Base-by-base conservation (phyloP, 2,329 filamentous ascomycete genomes). In the Pseudocercospora musae region DNA sequence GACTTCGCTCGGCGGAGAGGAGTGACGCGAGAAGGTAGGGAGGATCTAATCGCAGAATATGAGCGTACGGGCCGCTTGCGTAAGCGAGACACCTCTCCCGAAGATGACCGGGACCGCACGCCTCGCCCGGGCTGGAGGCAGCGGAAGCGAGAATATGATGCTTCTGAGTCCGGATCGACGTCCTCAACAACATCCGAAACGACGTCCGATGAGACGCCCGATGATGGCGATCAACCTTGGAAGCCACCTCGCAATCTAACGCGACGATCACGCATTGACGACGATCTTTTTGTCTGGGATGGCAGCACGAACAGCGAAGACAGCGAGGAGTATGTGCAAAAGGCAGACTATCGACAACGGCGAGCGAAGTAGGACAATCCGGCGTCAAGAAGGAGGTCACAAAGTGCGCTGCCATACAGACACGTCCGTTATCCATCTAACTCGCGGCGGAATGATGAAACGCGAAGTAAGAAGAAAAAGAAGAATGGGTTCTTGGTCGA, bases 51-150 rank as follows among this genome's bases (percentile, higher is more conserved):
- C n/a, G 62, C 53, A 2, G 69, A 66, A 62, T 67, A 69, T 55
- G 68, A 71, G 62, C 63, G 63, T 46, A 65, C 65, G 62, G 66
- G 69, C 58, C 66, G 69, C 44, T 27, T 61, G 29, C 60, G 64
- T 27, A 62, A 66, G 29, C 63, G 64, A n/a, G 56, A 49, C 11
- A 40, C 44, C 11, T 59, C 37, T 18, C 59, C 59, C 31, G 52
- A 62, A 42, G 62, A 62, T 40, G 63, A 64, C 55, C 60, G 56
- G 10, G 50, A 60, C 33, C 20, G 44, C 18, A 37, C 33, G 29
- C 52, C 29, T 42, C 58, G 58, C 29, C 48, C 31, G 10, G 21
- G 57, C 18, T 23, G 20, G 37, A 31, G 42, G 10, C 42, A 59
- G 10, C 42, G 55, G 33, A 31, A 60, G 33, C 10, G 25, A 13